phyloP scores from a whole-genome alignment of 345 rosid species.

The Euphorbia pulcherrima region DNA sequence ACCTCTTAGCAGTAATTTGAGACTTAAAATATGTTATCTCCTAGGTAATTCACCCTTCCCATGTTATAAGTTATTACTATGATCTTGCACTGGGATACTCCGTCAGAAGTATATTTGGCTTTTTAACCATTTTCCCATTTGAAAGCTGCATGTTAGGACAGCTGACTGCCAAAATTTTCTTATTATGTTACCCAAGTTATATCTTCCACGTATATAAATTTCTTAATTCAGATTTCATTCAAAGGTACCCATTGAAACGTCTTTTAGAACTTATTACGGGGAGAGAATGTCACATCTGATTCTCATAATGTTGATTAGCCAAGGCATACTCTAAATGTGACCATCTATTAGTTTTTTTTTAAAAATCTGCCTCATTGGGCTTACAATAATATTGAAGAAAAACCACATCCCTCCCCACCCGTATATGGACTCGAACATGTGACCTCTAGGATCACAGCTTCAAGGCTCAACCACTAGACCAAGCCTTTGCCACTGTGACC shows the following conservation, averaged over 20 bases:
- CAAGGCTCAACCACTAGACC: too few species aligned
- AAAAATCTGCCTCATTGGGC: too few species aligned
- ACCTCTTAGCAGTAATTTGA: neutral
- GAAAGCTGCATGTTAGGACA: neutral
- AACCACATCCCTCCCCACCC: too few species aligned
- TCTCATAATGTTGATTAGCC: neutral
- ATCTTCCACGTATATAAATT: neutral
- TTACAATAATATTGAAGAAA: too few species aligned
- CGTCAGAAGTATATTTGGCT: neutral
- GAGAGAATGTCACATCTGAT: neutral
- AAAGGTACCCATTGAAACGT: neutral
- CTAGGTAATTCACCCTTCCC: constrained; percentile 4
- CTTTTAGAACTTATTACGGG: neutral
- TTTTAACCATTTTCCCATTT: neutral
- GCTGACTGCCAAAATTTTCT: neutral
- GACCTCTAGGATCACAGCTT: too few species aligned
- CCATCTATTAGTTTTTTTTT: neutral
- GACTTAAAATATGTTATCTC: neutral
- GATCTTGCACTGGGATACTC: neutral
- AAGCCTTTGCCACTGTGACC: too few species aligned
- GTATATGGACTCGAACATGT: too few species aligned
- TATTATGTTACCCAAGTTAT: neutral
- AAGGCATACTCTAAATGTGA: neutral
- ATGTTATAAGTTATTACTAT: constrained; percentile 1
- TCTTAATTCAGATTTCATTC: neutral